Percentiles rank a stretch among this genome's conserved stretches.
phyloP scores from a whole-genome alignment of 2,329 filamentous ascomycete genomes.

The Trichoderma guizhouense region DNA sequence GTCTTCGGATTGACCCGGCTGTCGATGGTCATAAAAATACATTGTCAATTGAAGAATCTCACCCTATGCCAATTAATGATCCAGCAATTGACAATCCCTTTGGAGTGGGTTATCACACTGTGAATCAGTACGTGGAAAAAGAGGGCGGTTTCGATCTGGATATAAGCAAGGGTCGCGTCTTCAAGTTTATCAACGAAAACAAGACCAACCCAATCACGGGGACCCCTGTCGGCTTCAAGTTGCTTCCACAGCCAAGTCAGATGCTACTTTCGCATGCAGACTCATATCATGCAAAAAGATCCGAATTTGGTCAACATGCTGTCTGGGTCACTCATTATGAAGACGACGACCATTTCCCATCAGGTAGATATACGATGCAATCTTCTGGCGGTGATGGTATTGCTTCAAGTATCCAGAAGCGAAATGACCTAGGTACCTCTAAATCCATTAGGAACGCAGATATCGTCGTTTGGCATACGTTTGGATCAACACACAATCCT shows the following conservation, averaged over 20 bases:
- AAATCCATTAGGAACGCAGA: conserved; percentile 41
- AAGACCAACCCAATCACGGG: conserved; percentile 41
- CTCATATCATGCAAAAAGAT: conserved; percentile 39
- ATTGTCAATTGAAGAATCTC: conserved; percentile 27
- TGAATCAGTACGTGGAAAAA: conserved; percentile 25
- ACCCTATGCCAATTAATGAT: background rate
- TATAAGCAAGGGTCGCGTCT: conserved; percentile 56
- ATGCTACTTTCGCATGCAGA: conserved; percentile 20
- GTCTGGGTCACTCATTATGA: conserved; percentile 45
- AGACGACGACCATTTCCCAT: conserved; percentile 43
- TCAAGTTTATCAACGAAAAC: conserved; percentile 48
- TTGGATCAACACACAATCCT: conserved; percentile 62
- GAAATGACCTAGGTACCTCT: background rate
- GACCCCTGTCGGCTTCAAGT: conserved; percentile 39
- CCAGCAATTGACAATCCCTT: background rate
- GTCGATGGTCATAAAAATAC: conserved; percentile 59
- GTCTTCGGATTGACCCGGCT: conserved; percentile 61
- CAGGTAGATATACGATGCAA: conserved; percentile 45
- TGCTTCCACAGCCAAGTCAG: background rate
- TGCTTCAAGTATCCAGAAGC: conserved; percentile 20
- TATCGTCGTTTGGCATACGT: conserved; percentile 57
- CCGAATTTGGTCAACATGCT: conserved; percentile 42
- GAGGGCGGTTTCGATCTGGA: conserved; percentile 61
- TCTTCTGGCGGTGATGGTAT: conserved; percentile 43
- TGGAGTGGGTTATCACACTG: background rate